A percentile compares a stretch with the other conserved stretches of the same genome.
Evolutionary conservation across 768 basidiomycete species (phyloP).

Genomic region (Podaxis sp.): DNA sequence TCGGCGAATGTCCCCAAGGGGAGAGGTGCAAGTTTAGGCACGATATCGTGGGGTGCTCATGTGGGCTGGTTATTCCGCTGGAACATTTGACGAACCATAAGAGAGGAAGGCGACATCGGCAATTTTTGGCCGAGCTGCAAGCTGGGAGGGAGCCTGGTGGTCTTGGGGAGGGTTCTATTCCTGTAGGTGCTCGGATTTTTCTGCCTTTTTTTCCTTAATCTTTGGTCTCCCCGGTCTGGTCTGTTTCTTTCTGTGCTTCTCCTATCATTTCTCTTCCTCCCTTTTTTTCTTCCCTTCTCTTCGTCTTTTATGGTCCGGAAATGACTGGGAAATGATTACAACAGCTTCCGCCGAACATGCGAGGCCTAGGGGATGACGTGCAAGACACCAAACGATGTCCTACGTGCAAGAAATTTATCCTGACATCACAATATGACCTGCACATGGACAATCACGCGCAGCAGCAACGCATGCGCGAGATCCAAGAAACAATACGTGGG

Average conservation of each 20-base stretch:
- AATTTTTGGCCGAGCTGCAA: constrained; percentile 18
- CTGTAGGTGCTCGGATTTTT: background rate
- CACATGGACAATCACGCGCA: constrained; percentile 33
- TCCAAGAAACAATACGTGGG: constrained; percentile 35
- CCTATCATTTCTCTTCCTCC: background rate
- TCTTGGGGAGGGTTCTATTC: background rate
- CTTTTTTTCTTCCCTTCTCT: background rate
- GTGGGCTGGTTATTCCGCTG: constrained; percentile 30
- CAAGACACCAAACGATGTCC: constrained; percentile 22
- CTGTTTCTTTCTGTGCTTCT: background rate
- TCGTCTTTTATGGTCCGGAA: background rate
- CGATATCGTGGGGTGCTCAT: constrained; percentile 36
- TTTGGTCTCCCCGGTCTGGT: background rate
- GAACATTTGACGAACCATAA: constrained; percentile 24
- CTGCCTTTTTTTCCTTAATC: background rate
- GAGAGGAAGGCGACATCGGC: constrained; percentile 29
- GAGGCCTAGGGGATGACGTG: background rate
- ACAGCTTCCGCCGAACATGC: constrained; percentile 8
- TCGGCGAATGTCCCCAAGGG: constrained; percentile 27
- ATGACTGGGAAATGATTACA: background rate
- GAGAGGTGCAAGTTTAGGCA: constrained; percentile 31
- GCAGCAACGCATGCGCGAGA: constrained; percentile 27
- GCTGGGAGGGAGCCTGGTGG: background rate
- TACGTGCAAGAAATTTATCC: constrained; percentile 26
- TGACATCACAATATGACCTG: constrained; percentile 20